Percentiles rank a stretch among this genome's conserved stretches.
Conservation (phyloP, 352 stramenopile genomes). For the Globisporangium paroecandrum region DNA sequence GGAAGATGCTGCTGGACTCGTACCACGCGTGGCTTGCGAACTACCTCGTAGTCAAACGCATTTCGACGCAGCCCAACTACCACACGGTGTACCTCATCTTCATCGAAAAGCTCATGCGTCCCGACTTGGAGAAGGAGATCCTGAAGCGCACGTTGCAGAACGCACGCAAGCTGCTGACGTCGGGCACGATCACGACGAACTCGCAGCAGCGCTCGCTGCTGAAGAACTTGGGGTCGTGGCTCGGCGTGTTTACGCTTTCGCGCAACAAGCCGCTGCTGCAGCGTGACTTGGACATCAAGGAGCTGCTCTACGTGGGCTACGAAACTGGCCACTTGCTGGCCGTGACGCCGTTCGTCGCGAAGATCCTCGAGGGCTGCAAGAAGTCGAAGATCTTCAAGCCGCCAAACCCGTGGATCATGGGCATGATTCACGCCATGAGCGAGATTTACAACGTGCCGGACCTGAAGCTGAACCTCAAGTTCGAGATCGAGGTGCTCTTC, state of each 20-base stretch:
- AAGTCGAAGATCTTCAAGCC: constrained; percentile 97
- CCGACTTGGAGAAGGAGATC: constrained; percentile 93
- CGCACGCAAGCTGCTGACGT: constrained; percentile 95
- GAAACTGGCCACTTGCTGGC: constrained; percentile 97
- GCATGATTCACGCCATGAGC: constrained; percentile 96
- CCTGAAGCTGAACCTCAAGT: constrained; percentile 99
- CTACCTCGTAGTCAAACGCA: constrained; percentile 98
- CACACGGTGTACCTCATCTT: constrained; percentile 97
- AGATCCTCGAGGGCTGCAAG: constrained; percentile 98
- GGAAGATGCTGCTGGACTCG: constrained; percentile 90
- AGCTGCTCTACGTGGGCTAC: constrained; percentile 95
- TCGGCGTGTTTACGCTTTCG: constrained; percentile 97
- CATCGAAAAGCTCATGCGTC: constrained; percentile 94
- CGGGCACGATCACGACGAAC: constrained; percentile 97
- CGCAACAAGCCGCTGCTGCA: constrained; percentile 97
- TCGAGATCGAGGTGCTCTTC: constrained; percentile 99
- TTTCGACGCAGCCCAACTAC: constrained; percentile 98
- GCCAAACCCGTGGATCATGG: constrained; percentile 99
- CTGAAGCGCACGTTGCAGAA: constrained; percentile 94
- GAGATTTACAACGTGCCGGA: constrained; percentile 99
- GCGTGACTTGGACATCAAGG: constrained; percentile 97
- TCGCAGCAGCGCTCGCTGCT: constrained; percentile 97
- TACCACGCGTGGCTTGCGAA: constrained; percentile 98
- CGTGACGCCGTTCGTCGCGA: constrained; percentile 97
- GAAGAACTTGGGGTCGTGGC: constrained; percentile 98